Conservation (phyloP, 495 filamentous ascomycete species). For the Aspergillus bertholletiae region DNA sequence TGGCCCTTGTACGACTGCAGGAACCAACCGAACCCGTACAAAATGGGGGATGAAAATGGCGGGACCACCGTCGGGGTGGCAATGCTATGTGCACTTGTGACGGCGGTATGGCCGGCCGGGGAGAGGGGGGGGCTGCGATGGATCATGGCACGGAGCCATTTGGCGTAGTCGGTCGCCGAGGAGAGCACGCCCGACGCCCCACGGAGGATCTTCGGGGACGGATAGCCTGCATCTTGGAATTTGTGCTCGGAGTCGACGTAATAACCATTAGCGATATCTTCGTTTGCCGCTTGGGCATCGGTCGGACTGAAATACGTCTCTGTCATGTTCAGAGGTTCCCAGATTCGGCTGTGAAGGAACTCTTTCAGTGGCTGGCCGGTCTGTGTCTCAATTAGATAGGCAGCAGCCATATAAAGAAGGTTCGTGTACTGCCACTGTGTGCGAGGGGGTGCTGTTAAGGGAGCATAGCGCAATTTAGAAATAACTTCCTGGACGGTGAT, state of each 20-base stretch:
- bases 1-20: conserved; percentile 1
- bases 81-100: conserved; percentile 2
- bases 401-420: conserved; percentile 43
- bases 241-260: neutral
- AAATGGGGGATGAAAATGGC: neutral
- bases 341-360: conserved; percentile 39
- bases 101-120: neutral
- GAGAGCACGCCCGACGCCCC: neutral
- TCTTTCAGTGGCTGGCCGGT: conserved; percentile 36
- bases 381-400: conserved; percentile 30
- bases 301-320: neutral
- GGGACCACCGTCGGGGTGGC: neutral
- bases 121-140: neutral
- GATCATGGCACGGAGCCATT: conserved; percentile 3
- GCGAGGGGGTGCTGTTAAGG: conserved; percentile 36
- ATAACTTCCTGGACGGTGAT: conserved; percentile 27
- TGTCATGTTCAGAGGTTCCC: conserved; percentile 47
- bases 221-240: neutral
- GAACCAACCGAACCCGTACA: conserved; percentile 6
- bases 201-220: neutral
- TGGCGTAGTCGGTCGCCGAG: conserved; percentile 6
- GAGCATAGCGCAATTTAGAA: conserved; percentile 38
- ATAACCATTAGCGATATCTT: neutral
- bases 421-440: conserved; percentile 50
- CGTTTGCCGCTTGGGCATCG: neutral